Base-by-base conservation (phyloP, 768 basidiomycete species). In the Phylloporus arenicola region DNA sequence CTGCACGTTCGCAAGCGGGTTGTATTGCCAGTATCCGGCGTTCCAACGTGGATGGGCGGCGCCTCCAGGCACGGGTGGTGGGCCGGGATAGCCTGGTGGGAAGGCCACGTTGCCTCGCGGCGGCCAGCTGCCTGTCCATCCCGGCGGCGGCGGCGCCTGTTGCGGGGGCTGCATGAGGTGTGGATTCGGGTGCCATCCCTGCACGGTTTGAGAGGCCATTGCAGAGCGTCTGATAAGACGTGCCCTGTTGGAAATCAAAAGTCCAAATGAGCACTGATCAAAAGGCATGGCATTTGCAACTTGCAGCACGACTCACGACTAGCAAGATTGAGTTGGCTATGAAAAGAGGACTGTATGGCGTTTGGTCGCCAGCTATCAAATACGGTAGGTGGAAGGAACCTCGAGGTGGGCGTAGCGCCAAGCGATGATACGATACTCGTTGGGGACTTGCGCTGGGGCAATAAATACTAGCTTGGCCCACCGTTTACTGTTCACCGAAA, bases 1-100 rank as follows among this genome's bases (percentile, higher is more conserved):
- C 61, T 55, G 65, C 54, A 57, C 56, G 57, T 52, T 68, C 54
- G 52, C 53, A 53, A 56, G 65, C 12, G 79, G 76, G 56, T 80
- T 80, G 52, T 67, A 71, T 34, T 75, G 70, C 81, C 81, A 82
- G 39, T 53, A 67, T 13, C 81, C 81, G 6, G 71, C 69, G 27
- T 76, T 72, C 81, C 81, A 82, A n/a, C 52, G 43, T 3, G 63
- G 54, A 49, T 75, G 72, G 1, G 70, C 75, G 5, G 77, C 62
- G 30, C 78, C 76, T 6, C 73, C 54, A 6, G 83, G 82, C 14
- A 75, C 70, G 14, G 83, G 83, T n/a, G 84, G 81, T 8, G 79
- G 75, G 4, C 68, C 70, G 33, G 71, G 70, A 48, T 66, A 73
- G 25, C 62, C 63, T 13, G 67, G 62, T 13, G 71, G 72, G 35